Conservation (phyloP, 805 yeast species). For the Suhomyces faveliae region DNA sequence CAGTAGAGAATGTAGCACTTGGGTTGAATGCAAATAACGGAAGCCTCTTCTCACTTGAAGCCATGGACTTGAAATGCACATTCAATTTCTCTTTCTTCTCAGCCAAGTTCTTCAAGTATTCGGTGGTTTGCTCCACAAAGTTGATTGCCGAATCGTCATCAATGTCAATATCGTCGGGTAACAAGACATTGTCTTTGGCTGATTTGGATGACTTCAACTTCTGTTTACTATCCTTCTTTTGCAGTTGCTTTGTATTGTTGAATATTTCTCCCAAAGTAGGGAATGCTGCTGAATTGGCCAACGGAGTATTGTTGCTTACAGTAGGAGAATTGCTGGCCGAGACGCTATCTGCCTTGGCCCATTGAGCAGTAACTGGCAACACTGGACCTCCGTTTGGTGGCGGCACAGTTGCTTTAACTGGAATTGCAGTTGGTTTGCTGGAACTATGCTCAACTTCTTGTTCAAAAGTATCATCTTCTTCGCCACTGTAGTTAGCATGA, state of each 20-base stretch:
- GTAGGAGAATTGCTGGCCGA: slow-evolving; percentile 39
- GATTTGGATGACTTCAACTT: slow-evolving; percentile 29
- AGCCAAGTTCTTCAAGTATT: slow-evolving; percentile 37
- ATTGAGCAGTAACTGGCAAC: slow-evolving; percentile 70
- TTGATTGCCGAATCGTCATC: slow-evolving; percentile 46
- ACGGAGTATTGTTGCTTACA: slow-evolving; percentile 30
- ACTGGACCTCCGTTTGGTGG: slow-evolving; percentile 37
- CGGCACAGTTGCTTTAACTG: slow-evolving; percentile 2
- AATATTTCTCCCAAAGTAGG: slow-evolving; percentile 55
- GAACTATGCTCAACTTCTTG: not conserved
- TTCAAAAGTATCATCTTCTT: slow-evolving; percentile 10
- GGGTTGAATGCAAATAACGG: slow-evolving; percentile 53
- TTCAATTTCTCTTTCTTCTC: slow-evolving; percentile 40
- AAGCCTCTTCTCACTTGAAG: slow-evolving; percentile 21
- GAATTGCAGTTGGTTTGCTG: slow-evolving; percentile 4
- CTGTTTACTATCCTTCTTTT: slow-evolving; percentile 27
- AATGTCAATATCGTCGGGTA: slow-evolving; percentile 49
- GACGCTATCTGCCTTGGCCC: slow-evolving; percentile 42
- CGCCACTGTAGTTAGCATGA: slow-evolving; percentile 9
- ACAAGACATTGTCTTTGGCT: slow-evolving; percentile 29
- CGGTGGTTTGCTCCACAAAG: slow-evolving; percentile 49
- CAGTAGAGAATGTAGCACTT: slow-evolving; percentile 22
- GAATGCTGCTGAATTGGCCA: slow-evolving; percentile 54
- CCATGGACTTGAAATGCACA: slow-evolving; percentile 34
- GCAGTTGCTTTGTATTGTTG: slow-evolving; percentile 36